Conservation (phyloP, 495 filamentous ascomycete species). For the Penicillium tannophilum region DNA sequence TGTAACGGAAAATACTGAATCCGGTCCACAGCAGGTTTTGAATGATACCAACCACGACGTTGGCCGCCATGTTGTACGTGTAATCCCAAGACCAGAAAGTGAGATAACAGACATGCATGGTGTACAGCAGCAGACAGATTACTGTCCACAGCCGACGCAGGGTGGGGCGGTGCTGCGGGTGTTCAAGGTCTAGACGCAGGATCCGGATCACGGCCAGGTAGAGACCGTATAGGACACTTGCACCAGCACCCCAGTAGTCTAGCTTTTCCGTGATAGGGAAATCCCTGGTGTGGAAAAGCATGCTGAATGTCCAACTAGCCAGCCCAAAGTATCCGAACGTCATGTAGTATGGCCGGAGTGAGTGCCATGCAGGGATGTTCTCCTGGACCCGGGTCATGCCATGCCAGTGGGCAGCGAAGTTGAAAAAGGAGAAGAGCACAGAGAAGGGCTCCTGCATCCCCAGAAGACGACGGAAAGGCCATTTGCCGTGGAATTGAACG, state of each 20-base stretch:
- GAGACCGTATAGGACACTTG: constrained; percentile 85
- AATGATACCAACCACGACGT: constrained; percentile 78
- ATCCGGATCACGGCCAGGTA: constrained; percentile 82
- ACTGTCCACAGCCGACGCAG: constrained; percentile 73
- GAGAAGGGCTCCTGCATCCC: constrained; percentile 94
- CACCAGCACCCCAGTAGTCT: constrained; percentile 95
- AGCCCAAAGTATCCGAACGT: constrained; percentile 79
- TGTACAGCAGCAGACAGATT: constrained; percentile 70
- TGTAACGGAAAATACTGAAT: constrained; percentile 78
- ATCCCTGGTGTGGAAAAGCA: constrained; percentile 89
- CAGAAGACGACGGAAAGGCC: constrained; percentile 88
- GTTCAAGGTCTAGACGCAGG: constrained; percentile 73
- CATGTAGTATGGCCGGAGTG: constrained; percentile 79
- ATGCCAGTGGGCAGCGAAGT: constrained; percentile 82
- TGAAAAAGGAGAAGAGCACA: constrained; percentile 89
- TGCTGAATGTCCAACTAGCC: constrained; percentile 81
- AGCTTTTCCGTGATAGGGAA: constrained; percentile 85
- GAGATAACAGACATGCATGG: constrained; percentile 79
- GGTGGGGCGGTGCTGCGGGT: constrained; percentile 53
- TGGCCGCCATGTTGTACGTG: constrained; percentile 95
- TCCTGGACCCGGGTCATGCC: constrained; percentile 72
- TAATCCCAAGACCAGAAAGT: constrained; percentile 90
- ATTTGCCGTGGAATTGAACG: constrained; percentile 98
- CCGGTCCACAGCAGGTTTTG: constrained; percentile 84
- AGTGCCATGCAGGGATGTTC: constrained; percentile 69